A percentile compares a stretch with the other conserved stretches of the same genome.
phyloP scores from a whole-genome alignment of 2,329 filamentous ascomycete genomes.

The Xylariomycetidae sp. region DNA sequence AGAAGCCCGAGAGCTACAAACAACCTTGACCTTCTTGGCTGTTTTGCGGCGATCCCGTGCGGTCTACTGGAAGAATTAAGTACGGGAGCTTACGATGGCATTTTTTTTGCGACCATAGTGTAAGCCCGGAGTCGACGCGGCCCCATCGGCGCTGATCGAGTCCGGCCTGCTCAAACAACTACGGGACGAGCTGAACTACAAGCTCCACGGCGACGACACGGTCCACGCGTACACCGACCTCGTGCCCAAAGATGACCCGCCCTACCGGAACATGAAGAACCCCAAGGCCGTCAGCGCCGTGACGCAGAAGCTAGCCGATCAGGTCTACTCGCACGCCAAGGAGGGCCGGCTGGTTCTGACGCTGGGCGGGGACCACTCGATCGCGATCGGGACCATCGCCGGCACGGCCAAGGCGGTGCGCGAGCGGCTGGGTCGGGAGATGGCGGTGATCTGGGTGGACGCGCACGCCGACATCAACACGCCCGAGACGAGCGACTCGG shows the following conservation, averaged over 20 bases:
- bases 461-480: conserved; percentile 98
- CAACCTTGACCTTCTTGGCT: no score
- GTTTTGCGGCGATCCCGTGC: no score
- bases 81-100: no score
- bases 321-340: conserved; percentile 83
- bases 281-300: conserved; percentile 81
- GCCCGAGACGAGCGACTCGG: conserved; percentile 81
- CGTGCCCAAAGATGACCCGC: conserved; percentile 67
- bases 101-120: no score
- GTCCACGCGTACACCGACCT: conserved; percentile 80
- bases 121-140: conserved; percentile 88
- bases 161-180: conserved; percentile 82
- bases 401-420: conserved; percentile 82
- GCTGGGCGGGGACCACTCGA: conserved; percentile 91
- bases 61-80: no score
- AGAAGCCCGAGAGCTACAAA: no score
- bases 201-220: conserved; percentile 74
- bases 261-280: conserved; percentile 91
- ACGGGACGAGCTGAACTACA: conserved; percentile 80
- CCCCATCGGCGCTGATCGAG: conserved; percentile 82
- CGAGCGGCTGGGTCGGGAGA: conserved; percentile 75
- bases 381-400: conserved; percentile 89
- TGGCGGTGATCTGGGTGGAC: conserved; percentile 98
- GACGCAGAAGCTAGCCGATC: conserved; percentile 70
- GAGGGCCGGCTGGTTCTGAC: conserved; percentile 86